Base-by-base conservation (phyloP, 108 stramenopile genomes). In the Bacterosira constricta region DNA sequence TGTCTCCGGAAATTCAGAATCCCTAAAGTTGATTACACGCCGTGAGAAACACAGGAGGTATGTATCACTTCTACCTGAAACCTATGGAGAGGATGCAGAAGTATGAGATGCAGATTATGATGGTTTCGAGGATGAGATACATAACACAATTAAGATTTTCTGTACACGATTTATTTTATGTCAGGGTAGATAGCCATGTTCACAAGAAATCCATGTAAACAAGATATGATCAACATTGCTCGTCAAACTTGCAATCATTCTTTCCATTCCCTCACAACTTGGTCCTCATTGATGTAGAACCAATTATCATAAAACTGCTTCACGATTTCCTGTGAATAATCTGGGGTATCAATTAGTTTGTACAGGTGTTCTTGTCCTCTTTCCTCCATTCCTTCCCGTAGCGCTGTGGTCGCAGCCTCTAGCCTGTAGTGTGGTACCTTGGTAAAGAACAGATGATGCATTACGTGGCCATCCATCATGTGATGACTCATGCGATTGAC, bases 401-500 rank as follows among this genome's bases (percentile, higher is more conserved):
- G 56, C 3, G 83, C 77, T 23, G 56, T 69, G 0, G 87, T 88
- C 15, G 85, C 90, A 12, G 69, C 63, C 55, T 89, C 87, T 3
- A 96, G 73, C 44, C 90, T 50, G 59, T 96, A 96, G 73, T 96
- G 96, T 12, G 96, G 96, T 11, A 96, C 93, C 47, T 84, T 78
- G 7, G 82, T 82, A 67, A 96, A 96, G 77, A 96, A 96, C n/a
- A 96, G 75, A 71, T 96, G 96, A 84, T 96, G 96, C 7, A 88
- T 73, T 4, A 96, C 92, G 61, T 96, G 96, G 5, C 96, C 96
- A 73, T 95, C 92, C 82, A 95, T 96, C 87, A 96, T 96, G 72
- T 96, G 90, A 80, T 96, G 96, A 31, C 72, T 74, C 49, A 92
- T 62, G 11, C 69, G 46, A 61, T 96, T 93, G 41, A 92, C 84